These are phyloP conservation scores for Berberis vulgaris DNA, from an alignment of 164 flowering plant species.

Conservation along the genomic window DNA sequence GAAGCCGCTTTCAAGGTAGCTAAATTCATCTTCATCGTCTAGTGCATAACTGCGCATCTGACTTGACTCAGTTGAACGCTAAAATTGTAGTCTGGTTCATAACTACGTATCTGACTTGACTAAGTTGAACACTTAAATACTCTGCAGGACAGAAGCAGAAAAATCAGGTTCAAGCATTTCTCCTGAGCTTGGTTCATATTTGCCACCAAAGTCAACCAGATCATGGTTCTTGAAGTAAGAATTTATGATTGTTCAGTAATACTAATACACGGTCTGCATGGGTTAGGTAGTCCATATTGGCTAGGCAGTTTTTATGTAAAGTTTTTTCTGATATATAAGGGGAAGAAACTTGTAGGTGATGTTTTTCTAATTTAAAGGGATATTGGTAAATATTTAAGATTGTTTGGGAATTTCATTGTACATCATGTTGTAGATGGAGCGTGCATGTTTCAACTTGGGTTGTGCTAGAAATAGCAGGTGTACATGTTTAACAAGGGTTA, in stretches of 20 bases:
- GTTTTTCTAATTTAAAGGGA: too few relatives aligned
- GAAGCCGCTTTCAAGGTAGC: slow-evolving; percentile 60
- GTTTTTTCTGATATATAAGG: too few relatives aligned
- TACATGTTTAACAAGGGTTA: too few relatives aligned
- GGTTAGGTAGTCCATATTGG: too few relatives aligned
- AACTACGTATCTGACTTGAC: background rate
- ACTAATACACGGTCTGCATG: background rate
- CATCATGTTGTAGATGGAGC: too few relatives aligned
- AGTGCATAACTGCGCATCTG: slow-evolving; percentile 1
- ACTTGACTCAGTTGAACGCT: background rate
- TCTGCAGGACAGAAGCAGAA: slow-evolving; percentile 49
- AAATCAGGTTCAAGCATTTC: slow-evolving; percentile 33
- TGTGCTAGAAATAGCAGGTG: too few relatives aligned
- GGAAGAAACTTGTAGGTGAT: too few relatives aligned
- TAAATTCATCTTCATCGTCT: background rate
- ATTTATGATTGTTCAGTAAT: background rate
- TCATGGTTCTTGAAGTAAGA: slow-evolving; percentile 89
- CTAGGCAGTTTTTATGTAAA: too few relatives aligned
- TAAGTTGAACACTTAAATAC: background rate
- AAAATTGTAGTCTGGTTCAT: slow-evolving; percentile 2
- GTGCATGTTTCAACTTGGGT: too few relatives aligned
- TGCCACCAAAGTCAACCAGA: slow-evolving; percentile 50
- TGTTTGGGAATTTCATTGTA: too few relatives aligned
- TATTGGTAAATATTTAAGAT: too few relatives aligned
- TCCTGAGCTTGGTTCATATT: slow-evolving; percentile 54